Evolutionary conservation across 352 stramenopile species (phyloP).

Genomic region (Blastocystis sp.): DNA sequence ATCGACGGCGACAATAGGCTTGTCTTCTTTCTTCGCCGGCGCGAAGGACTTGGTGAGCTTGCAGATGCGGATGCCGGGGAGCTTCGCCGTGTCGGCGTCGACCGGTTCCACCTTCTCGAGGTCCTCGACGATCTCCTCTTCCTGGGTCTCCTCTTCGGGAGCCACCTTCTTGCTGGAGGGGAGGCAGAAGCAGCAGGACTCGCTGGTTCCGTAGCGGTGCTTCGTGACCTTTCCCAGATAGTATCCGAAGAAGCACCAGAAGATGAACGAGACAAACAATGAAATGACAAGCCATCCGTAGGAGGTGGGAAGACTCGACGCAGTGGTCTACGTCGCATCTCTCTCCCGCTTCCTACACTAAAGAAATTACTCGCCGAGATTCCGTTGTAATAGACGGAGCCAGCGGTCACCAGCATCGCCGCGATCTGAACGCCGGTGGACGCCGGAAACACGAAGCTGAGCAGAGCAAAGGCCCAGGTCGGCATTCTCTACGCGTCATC

Average conservation of each 20-base stretch:
- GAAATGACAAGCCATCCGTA: background rate
- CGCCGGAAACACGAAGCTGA: background rate
- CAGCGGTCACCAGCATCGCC: background rate
- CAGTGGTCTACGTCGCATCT: background rate
- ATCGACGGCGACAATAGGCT: constrained; percentile 40
- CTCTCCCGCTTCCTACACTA: background rate
- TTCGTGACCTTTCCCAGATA: constrained; percentile 47
- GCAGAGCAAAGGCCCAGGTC: background rate
- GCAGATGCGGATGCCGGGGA: constrained; percentile 1
- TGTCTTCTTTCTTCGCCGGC: background rate
- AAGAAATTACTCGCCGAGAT: background rate
- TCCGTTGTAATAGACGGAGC: background rate
- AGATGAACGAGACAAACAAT: background rate
- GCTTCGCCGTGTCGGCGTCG: background rate
- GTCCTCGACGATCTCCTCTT: background rate
- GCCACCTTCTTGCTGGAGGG: background rate
- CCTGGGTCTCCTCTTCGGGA: background rate
- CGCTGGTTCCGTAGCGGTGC: constrained; percentile 27
- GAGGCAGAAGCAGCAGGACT: constrained; percentile 46
- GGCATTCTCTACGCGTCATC: background rate
- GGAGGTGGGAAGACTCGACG: background rate
- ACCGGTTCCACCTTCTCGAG: constrained; percentile 14
- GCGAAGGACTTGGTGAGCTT: constrained; percentile 21
- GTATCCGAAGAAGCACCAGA: constrained; percentile 18
- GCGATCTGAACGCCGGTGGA: background rate